phyloP scores from a whole-genome alignment of 2,329 filamentous ascomycete genomes.

The Colletotrichum coccodes region DNA sequence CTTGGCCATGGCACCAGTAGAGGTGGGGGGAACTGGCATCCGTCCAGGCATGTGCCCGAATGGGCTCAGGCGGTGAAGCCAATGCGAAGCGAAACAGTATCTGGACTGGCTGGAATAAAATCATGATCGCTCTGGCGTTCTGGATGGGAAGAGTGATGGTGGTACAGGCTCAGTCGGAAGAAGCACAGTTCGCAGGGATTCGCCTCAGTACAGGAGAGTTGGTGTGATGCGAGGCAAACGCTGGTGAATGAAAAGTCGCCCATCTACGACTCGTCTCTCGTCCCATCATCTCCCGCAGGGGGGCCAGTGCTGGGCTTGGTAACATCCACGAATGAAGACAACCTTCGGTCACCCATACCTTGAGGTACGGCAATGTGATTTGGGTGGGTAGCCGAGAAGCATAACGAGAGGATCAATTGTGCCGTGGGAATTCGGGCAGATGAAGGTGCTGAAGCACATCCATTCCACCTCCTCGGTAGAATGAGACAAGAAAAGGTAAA shows the following conservation, averaged over 20 bases:
- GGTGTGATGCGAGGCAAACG: not conserved
- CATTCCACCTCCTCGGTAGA: conserved; percentile 13
- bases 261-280: conserved; percentile 25
- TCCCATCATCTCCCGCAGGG: conserved; percentile 31
- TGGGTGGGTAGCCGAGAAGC: not conserved
- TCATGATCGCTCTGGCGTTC: not conserved
- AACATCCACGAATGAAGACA: conserved; percentile 16
- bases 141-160: not conserved
- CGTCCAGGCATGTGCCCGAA: conserved; percentile 17
- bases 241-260: not conserved
- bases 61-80: conserved; percentile 23
- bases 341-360: not conserved
- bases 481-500: conserved; percentile 23
- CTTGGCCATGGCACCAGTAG: conserved; percentile 17
- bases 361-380: conserved; percentile 8
- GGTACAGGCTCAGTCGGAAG: not conserved
- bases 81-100: conserved; percentile 4
- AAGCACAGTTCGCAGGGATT: conserved; percentile 6
- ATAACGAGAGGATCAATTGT: not conserved
- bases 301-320: conserved; percentile 23
- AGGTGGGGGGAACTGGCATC: conserved; percentile 15
- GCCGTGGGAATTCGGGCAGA: conserved; percentile 21
- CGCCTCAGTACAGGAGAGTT: not conserved
- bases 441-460: conserved; percentile 16
- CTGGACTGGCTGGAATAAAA: not conserved